Base-by-base conservation (phyloP, 108 stramenopile genomes). In the Fragilaria radians region DNA sequence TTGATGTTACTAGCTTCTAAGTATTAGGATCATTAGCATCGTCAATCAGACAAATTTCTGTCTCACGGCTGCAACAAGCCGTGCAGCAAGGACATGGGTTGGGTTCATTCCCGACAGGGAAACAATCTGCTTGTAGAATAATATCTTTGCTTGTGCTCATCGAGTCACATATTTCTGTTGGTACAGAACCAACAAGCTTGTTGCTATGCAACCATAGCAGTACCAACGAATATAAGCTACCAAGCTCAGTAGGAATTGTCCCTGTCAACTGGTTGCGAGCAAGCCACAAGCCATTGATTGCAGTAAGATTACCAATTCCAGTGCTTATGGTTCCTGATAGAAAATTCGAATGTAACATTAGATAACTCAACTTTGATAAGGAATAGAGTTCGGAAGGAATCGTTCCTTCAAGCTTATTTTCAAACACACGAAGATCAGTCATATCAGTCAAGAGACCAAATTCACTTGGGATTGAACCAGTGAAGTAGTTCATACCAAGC, bases 301-400 rank as follows among this genome's bases (percentile, higher is more conserved):
- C 64, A 1, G 59, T 28, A 7, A 68, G 67, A 32, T 69, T 52
- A 30, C 74, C 74, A 14, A 68, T 68, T 21, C 63, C 74, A 31
- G 74, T 75, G 14, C 67, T 36, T 34, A 46, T 57, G 21, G 36
- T 42, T 42, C 36, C 36, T 11, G 7, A 11, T 14, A 42, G 14
- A 42, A 11, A 42, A 42, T 42, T 42, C 36, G 7, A 14, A n/a
- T n/a, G n/a, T n/a, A n/a, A n/a, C n/a, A n/a, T n/a, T n/a, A n/a
- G n/a, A n/a, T n/a, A n/a, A n/a, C n/a, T n/a, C n/a, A n/a, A n/a
- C n/a, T n/a, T n/a, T n/a, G n/a, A n/a, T n/a, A n/a, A n/a, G n/a
- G n/a, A 14, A 14, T 42, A 42, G 45, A 86, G 62, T 19, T 78
- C 73, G 5, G 73, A 68, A 50, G 79, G 80, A 24, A 85, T 77